A percentile compares a stretch with the other conserved stretches of the same genome.
phyloP scores from a whole-genome alignment of 2,329 filamentous ascomycete genomes.

The Cercospora janseana region DNA sequence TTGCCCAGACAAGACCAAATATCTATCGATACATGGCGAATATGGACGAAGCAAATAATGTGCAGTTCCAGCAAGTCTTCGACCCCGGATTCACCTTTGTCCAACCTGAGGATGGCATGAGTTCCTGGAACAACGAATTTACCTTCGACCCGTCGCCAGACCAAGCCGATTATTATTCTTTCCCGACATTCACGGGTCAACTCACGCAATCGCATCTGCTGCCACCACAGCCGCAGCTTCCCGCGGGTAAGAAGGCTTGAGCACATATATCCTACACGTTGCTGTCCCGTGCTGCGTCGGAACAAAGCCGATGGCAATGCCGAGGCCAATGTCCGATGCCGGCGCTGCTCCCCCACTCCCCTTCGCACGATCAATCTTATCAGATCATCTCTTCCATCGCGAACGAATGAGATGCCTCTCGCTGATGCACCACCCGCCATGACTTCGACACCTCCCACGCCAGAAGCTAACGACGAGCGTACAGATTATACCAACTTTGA shows the following conservation, averaged over 20 bases:
- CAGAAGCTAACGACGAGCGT: constrained; percentile 24
- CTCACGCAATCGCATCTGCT: not conserved
- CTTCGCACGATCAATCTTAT: constrained; percentile 28
- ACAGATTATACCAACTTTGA: constrained; percentile 12
- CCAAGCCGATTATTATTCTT: not conserved
- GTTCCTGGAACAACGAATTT: constrained; percentile 4
- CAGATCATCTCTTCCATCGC: constrained; percentile 29
- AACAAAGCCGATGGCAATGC: not conserved
- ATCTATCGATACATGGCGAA: constrained; percentile 5
- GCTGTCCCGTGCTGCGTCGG: not conserved
- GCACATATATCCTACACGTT: not conserved
- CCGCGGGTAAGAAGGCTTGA: not conserved
- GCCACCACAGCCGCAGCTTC: not conserved
- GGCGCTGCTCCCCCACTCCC: not conserved
- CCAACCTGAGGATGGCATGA: no score
- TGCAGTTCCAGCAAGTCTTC: constrained; percentile 5
- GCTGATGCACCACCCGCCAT: constrained; percentile 17
- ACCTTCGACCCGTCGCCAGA: not conserved
- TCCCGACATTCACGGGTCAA: not conserved
- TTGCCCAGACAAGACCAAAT: not conserved
- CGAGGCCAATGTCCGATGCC: constrained; percentile 11
- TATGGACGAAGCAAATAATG: not conserved
- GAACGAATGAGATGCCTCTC: constrained; percentile 18
- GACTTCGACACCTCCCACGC: constrained; percentile 19
- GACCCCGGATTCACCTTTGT: no score